Conservation (phyloP, 2,329 filamentous ascomycete species). For the Colletotrichum sp. region DNA sequence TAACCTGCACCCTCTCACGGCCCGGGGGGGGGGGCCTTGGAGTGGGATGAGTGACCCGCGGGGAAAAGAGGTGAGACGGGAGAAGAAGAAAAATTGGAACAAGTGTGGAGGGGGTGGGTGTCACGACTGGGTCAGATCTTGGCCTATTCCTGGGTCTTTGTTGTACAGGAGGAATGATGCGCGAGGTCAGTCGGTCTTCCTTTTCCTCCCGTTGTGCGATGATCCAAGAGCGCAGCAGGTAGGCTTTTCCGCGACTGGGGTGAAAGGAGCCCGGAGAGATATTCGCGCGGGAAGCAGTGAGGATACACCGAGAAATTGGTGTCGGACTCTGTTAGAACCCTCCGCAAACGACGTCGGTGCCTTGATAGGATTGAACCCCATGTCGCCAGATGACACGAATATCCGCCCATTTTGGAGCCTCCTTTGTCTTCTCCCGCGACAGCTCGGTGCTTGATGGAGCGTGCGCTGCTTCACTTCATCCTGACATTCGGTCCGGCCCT, state of each 20-base stretch:
- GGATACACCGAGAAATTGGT: neutral
- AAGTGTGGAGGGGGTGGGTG: neutral
- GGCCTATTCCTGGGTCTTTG: constrained; percentile 1
- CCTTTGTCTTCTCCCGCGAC: neutral
- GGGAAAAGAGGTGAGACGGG: constrained; percentile 5
- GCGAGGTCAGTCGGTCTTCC: constrained; percentile 4
- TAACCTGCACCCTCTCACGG: neutral
- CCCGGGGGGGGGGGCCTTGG: neutral
- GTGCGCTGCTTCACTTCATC: neutral
- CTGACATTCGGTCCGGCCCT: constrained; percentile 4
- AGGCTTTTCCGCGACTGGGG: neutral
- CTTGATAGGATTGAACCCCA: neutral
- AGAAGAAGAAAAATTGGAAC: neutral
- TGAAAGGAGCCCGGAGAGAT: neutral
- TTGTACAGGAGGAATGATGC: neutral
- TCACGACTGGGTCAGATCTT: constrained; percentile 5
- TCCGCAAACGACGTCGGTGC: neutral
- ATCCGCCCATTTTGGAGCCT: neutral
- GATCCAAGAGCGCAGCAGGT: neutral
- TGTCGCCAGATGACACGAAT: neutral
- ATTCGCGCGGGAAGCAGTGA: neutral
- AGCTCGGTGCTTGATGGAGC: neutral
- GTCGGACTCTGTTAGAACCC: neutral
- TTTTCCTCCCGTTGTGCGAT: neutral
- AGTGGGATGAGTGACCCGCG: neutral